Conservation (phyloP, 139 green algal genomes). For the Choricystis sp. region DNA sequence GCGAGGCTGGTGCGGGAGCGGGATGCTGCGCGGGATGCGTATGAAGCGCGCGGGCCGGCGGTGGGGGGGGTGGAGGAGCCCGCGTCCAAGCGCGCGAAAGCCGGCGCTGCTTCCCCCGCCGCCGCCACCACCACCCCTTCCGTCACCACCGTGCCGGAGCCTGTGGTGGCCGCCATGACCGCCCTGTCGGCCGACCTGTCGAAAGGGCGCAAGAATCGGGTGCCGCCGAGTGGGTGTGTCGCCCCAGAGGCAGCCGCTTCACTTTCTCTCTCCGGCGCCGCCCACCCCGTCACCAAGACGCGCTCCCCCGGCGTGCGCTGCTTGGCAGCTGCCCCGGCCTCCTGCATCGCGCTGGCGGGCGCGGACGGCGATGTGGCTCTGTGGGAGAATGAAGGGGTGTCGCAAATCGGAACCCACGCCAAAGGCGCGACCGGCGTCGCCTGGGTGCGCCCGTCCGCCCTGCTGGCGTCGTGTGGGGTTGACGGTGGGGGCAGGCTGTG, state of each 20-base stretch:
- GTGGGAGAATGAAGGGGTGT: no score
- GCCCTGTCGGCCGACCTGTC: slow-evolving; percentile 26
- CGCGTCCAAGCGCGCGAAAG: slow-evolving; percentile 1
- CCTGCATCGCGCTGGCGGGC: no score
- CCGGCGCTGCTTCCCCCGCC: background rate
- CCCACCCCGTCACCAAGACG: slow-evolving; percentile 68
- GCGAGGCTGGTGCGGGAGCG: slow-evolving; percentile 40
- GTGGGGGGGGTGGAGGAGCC: background rate
- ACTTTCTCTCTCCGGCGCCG: slow-evolving; percentile 31
- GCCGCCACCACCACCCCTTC: slow-evolving; percentile 21
- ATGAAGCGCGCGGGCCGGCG: slow-evolving; percentile 1
- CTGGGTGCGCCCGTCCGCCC: no score
- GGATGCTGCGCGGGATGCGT: slow-evolving; percentile 46
- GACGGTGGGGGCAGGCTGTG: no score
- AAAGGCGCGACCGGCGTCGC: no score
- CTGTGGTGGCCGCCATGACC: slow-evolving; percentile 22
- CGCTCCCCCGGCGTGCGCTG: slow-evolving; percentile 47
- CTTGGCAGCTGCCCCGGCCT: background rate
- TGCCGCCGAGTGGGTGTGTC: slow-evolving; percentile 25
- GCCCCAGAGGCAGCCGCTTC: no score
- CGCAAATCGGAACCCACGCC: no score
- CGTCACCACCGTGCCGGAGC: no score
- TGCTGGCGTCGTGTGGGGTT: no score
- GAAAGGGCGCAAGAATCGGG: slow-evolving; percentile 73
- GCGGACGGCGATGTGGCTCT: no score